A percentile compares a stretch with the other conserved stretches of the same genome.
These are phyloP conservation scores for Cubamyces sp. DNA, from an alignment of 768 basidiomycete species.

Conservation along the genomic window DNA sequence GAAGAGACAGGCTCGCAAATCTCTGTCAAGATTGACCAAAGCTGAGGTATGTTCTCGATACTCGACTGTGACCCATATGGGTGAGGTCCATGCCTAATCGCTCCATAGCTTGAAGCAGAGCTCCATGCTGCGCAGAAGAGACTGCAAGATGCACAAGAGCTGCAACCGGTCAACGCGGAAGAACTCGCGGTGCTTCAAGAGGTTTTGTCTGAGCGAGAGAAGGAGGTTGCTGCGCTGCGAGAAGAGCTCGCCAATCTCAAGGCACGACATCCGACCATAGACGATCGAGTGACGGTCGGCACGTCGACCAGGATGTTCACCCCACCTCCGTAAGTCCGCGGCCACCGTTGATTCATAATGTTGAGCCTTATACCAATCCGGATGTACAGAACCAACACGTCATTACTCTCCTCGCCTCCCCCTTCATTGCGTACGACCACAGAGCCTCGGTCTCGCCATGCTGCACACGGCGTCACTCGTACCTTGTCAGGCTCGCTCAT, in stretches of 20 bases:
- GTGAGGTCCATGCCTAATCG: not conserved
- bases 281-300: slow-evolving; percentile 12
- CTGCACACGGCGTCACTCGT: slow-evolving; percentile 33
- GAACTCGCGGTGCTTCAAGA: slow-evolving; percentile 36
- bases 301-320: slow-evolving; percentile 21
- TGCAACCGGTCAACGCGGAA: slow-evolving; percentile 32
- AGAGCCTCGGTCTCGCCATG: slow-evolving; percentile 6
- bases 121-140: slow-evolving; percentile 35
- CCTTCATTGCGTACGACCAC: slow-evolving; percentile 2
- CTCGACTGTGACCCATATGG: not conserved
- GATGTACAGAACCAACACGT: slow-evolving; percentile 8
- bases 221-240: slow-evolving; percentile 10
- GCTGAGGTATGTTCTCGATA: slow-evolving; percentile 40
- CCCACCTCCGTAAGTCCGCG: slow-evolving; percentile 10
- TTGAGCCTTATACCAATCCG: not conserved
- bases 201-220: slow-evolving; percentile 24
- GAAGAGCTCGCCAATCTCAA: slow-evolving; percentile 18
- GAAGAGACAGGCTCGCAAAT: slow-evolving; percentile 30
- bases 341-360: not conserved
- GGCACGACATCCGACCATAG: not conserved
- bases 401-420: slow-evolving; percentile 8
- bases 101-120: slow-evolving; percentile 37
- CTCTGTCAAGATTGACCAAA: slow-evolving; percentile 43
- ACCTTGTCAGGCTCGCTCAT: slow-evolving; percentile 55
- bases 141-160: slow-evolving; percentile 32